Conservation (phyloP, 1,284 basidiomycete genomes). For the Papiliotrema flavescens region DNA sequence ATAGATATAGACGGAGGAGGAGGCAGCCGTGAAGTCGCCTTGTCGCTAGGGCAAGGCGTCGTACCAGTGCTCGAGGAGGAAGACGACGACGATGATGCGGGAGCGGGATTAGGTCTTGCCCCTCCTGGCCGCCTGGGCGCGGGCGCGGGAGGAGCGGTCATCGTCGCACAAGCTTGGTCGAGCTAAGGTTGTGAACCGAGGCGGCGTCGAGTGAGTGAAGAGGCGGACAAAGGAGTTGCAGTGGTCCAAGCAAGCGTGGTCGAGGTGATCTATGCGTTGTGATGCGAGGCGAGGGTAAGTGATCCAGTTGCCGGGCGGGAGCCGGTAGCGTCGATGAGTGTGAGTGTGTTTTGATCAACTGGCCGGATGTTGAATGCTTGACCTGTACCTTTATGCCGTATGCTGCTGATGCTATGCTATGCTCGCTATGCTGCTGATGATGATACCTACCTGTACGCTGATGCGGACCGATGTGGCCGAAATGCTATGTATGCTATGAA, state of each 20-base stretch:
- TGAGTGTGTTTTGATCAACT: too few relatives aligned
- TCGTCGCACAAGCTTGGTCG: not conserved
- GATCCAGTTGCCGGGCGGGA: too few relatives aligned
- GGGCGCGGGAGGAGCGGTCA: constrained; percentile 13
- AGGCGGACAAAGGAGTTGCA: not conserved
- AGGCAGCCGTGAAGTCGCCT: constrained; percentile 1
- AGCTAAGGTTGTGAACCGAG: not conserved
- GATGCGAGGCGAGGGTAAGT: too few relatives aligned
- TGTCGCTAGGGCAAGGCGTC: not conserved
- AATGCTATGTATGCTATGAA: not conserved
- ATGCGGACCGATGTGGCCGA: not conserved
- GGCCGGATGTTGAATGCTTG: too few relatives aligned
- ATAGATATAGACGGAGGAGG: constrained; percentile 38
- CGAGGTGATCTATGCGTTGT: not conserved
- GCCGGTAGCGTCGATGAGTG: too few relatives aligned
- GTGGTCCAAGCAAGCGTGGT: not conserved
- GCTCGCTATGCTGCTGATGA: too few relatives aligned
- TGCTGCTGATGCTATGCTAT: not conserved
- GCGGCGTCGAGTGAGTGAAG: not conserved
- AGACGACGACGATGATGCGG: not conserved
- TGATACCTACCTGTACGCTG: not conserved
- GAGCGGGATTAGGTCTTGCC: constrained; percentile 25
- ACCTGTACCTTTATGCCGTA: too few relatives aligned
- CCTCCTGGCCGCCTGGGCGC: constrained; percentile 23
- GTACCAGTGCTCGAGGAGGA: not conserved